Evolutionary conservation across 345 rosid species (phyloP).

Genomic region (Ricinus communis): DNA sequence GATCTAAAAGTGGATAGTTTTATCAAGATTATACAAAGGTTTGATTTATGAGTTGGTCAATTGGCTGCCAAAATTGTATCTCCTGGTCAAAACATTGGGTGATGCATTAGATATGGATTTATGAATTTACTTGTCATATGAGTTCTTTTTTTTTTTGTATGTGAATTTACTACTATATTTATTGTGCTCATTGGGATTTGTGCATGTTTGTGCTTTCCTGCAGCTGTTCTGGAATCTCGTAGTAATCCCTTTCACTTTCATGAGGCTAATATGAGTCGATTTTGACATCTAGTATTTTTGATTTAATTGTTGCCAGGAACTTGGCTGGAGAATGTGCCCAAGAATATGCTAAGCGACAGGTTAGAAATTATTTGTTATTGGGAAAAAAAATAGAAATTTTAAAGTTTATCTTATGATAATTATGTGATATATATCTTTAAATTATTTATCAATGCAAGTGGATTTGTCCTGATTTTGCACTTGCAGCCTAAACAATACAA

Average conservation of each 20-base stretch:
- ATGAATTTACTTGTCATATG: neutral
- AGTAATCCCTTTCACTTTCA: too few relatives aligned
- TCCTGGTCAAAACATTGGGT: neutral
- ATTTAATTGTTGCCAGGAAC: slow-evolving; percentile 47
- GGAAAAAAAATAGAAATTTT: too few relatives aligned
- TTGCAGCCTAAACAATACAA: neutral
- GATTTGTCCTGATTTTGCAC: neutral
- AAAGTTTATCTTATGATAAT: too few relatives aligned
- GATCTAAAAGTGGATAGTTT: neutral
- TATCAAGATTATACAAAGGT: neutral
- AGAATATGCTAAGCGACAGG: slow-evolving; percentile 78
- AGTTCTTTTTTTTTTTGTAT: neutral
- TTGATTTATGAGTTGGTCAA: neutral
- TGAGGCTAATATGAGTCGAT: neutral
- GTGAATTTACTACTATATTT: neutral
- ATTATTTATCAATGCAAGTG: neutral
- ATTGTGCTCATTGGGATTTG: neutral
- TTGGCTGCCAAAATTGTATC: neutral
- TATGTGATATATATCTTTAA: neutral
- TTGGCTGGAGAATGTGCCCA: slow-evolving; percentile 86
- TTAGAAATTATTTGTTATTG: slow-evolving; percentile 32
- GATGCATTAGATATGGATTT: neutral
- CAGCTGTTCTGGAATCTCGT: too few relatives aligned
- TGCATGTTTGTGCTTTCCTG: neutral
- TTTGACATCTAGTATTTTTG: neutral